phyloP scores from a whole-genome alignment of 1,284 basidiomycete genomes.

The Omphalotus olearius region DNA sequence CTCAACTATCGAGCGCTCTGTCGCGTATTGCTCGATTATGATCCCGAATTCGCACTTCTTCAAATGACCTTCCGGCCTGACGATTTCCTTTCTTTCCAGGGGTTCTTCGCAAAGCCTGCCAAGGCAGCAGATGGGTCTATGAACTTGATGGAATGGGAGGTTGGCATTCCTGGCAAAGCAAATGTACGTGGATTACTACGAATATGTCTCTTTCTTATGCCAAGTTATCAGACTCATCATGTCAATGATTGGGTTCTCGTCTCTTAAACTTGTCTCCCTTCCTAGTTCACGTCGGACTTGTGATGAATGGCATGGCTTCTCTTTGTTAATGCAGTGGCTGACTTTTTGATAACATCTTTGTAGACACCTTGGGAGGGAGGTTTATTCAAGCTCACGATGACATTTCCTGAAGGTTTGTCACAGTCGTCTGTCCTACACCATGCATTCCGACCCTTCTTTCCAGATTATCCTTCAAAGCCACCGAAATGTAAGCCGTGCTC shows the following conservation, averaged over 20 bases:
- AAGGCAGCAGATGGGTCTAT: slow-evolving; percentile 91
- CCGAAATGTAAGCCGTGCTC: slow-evolving; percentile 75
- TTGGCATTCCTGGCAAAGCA: slow-evolving; percentile 88
- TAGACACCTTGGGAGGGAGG: slow-evolving; percentile 98
- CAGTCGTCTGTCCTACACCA: slow-evolving; percentile 8
- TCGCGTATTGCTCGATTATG: neutral
- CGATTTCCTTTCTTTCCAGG: slow-evolving; percentile 46
- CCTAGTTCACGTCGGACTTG: slow-evolving; percentile 13
- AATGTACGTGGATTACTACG: slow-evolving; percentile 49
- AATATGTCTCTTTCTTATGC: slow-evolving; percentile 15
- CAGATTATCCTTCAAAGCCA: slow-evolving; percentile 94
- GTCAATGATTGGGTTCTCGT: neutral
- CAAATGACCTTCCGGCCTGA: too few species aligned
- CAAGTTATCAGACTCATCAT: slow-evolving; percentile 8
- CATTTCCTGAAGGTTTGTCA: slow-evolving; percentile 85
- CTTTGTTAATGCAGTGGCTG: slow-evolving; percentile 8
- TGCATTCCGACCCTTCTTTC: slow-evolving; percentile 10
- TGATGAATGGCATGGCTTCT: slow-evolving; percentile 12
- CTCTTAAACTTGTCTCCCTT: neutral
- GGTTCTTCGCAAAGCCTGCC: slow-evolving; percentile 92
- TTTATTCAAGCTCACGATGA: slow-evolving; percentile 90
- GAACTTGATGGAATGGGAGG: slow-evolving; percentile 98
- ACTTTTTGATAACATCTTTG: neutral
- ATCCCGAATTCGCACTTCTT: neutral
- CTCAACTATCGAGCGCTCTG: neutral